These are phyloP conservation scores for Chaetomium globosum DNA, from an alignment of 2,329 filamentous ascomycete species.

Conservation along the genomic window DNA sequence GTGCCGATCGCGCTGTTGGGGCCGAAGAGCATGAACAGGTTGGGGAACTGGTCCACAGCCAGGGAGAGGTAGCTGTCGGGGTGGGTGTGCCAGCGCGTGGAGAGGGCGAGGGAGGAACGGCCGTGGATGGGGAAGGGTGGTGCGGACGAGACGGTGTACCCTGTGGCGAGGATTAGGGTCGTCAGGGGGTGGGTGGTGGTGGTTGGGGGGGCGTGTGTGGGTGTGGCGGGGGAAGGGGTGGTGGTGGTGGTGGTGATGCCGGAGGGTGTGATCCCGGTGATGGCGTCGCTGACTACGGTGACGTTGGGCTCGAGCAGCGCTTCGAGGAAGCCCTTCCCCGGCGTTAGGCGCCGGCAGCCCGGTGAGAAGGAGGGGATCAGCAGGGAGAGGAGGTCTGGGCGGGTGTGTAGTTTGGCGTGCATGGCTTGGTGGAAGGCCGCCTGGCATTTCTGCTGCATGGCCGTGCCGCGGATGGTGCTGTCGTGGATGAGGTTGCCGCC, in stretches of 20 bases:
- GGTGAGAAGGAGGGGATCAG: slow-evolving; percentile 50
- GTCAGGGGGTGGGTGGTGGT: slow-evolving; percentile 44
- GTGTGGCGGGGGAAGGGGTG: slow-evolving; percentile 34
- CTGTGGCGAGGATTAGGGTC: slow-evolving; percentile 52
- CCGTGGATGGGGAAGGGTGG: slow-evolving; percentile 50
- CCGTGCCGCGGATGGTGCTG: slow-evolving; percentile 44
- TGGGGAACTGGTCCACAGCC: slow-evolving; percentile 52
- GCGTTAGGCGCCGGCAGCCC: slow-evolving; percentile 51
- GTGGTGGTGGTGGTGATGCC: slow-evolving; percentile 42
- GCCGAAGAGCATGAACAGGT: slow-evolving; percentile 53
- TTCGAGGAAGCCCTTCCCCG: slow-evolving; percentile 52
- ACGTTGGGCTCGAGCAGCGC: slow-evolving; percentile 48
- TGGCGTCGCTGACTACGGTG: slow-evolving; percentile 44
- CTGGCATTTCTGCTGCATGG: slow-evolving; percentile 42
- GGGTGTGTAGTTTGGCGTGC: slow-evolving; percentile 45
- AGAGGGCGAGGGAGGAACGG: slow-evolving; percentile 43
- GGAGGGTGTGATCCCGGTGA: slow-evolving; percentile 42
- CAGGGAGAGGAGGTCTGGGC: slow-evolving; percentile 49
- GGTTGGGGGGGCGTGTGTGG: slow-evolving; percentile 32
- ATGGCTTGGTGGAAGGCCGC: slow-evolving; percentile 45
- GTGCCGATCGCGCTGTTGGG: slow-evolving; percentile 53
- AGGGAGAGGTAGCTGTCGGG: slow-evolving; percentile 52
- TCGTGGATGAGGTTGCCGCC: slow-evolving; percentile 50
- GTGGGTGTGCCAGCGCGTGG: slow-evolving; percentile 44
- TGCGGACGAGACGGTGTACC: slow-evolving; percentile 47